These are phyloP conservation scores for Blastobotrys serpentis DNA, from an alignment of 1,139 yeast species.

Conservation along the genomic window DNA sequence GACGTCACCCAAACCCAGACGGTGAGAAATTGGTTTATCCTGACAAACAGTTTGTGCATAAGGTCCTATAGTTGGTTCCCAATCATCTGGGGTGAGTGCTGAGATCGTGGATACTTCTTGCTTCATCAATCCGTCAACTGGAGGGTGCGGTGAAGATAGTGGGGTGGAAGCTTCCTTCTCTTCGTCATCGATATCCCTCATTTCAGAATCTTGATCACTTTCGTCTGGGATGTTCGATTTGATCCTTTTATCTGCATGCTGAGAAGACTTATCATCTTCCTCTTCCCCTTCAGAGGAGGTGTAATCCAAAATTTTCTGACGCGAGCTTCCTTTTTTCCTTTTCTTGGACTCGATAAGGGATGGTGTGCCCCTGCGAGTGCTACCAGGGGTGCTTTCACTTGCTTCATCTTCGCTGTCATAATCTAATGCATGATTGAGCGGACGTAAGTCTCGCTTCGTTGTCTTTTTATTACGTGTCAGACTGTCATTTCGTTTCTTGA, in stretches of 20 bases:
- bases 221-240: constrained; percentile 11
- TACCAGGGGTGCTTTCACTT: constrained; percentile 42
- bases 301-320: constrained; percentile 23
- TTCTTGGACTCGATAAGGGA: constrained; percentile 34
- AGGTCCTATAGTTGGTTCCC: constrained; percentile 28
- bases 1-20: constrained; percentile 51
- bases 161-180: constrained; percentile 2
- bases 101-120: constrained; percentile 24
- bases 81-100: constrained; percentile 26
- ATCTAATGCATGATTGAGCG: constrained; percentile 73
- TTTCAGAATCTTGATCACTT: constrained; percentile 7
- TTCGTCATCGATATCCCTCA: background rate
- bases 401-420: constrained; percentile 48
- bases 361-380: constrained; percentile 38
- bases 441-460: constrained; percentile 39
- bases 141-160: background rate
- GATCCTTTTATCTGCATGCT: constrained; percentile 12
- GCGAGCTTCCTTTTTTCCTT: background rate
- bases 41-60: constrained; percentile 54
- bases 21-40: constrained; percentile 38
- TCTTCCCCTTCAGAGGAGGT: constrained; percentile 30
- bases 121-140: background rate
- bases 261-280: constrained; percentile 14
- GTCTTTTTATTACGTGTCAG: constrained; percentile 19
- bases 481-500: constrained; percentile 45